Conservation (phyloP, 2,329 filamentous ascomycete genomes). For the Drechslerella dactyloides region DNA sequence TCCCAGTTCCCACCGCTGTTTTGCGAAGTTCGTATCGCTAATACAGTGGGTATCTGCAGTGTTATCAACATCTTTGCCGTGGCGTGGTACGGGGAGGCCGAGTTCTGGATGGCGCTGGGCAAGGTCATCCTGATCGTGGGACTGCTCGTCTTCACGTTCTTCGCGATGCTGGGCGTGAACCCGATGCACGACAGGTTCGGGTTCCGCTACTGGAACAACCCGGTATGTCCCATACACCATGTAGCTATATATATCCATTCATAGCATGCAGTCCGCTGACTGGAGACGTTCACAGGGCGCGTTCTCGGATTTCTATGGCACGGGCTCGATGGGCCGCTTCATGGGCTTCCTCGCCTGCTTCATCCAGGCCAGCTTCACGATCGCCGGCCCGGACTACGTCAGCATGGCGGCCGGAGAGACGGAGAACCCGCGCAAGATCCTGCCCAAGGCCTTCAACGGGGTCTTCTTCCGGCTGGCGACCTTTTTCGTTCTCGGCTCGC, state of each 20-base stretch:
- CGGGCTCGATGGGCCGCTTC: conserved; percentile 72
- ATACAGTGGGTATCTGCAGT: conserved; percentile 56
- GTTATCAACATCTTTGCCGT: conserved; percentile 75
- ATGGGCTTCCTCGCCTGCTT: conserved; percentile 78
- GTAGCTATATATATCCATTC: too few species aligned
- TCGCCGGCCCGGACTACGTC: conserved; percentile 72
- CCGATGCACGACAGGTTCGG: conserved; percentile 74
- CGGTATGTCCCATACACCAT: conserved; percentile 51
- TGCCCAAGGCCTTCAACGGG: conserved; percentile 77
- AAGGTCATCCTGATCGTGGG: conserved; percentile 76
- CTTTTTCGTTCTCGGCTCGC: conserved; percentile 77
- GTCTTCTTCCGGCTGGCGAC: conserved; percentile 78
- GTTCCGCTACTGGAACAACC: conserved; percentile 69
- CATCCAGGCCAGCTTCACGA: conserved; percentile 72
- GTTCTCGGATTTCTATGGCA: conserved; percentile 70
- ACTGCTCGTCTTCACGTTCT: conserved; percentile 77
- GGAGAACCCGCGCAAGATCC: conserved; percentile 71
- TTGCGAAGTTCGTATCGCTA: background rate
- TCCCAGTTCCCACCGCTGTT: background rate
- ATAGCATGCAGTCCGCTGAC: background rate
- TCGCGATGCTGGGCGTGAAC: conserved; percentile 83
- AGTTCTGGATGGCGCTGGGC: conserved; percentile 73
- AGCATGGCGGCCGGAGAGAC: conserved; percentile 65
- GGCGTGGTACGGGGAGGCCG: conserved; percentile 76
- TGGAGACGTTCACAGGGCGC: conserved; percentile 62